Percentiles rank a stretch among this genome's conserved stretches.
Evolutionary conservation across 495 filamentous ascomycete genomes (phyloP).

Genomic region (Xylaria acuta): DNA sequence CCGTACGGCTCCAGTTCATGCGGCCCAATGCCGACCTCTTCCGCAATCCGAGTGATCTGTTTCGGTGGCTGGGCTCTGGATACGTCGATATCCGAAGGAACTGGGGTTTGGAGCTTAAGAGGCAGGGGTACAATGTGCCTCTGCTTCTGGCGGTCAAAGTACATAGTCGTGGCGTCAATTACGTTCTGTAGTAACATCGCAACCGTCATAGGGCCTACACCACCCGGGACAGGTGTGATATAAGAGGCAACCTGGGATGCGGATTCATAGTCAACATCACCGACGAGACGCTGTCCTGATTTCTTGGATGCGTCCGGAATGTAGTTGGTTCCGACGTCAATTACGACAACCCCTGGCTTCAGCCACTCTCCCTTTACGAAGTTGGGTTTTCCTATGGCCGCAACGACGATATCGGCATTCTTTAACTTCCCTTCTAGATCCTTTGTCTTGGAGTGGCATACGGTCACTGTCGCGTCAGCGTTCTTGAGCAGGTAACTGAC

Average conservation of each 20-base stretch:
- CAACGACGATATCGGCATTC: constrained; percentile 86
- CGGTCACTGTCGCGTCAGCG: constrained; percentile 93
- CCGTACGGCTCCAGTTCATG: constrained; percentile 95
- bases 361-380: constrained; percentile 95
- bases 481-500: constrained; percentile 95
- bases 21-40: constrained; percentile 83
- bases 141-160: constrained; percentile 81
- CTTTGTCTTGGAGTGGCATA: constrained; percentile 89
- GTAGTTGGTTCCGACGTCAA: constrained; percentile 98
- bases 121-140: constrained; percentile 79
- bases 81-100: constrained; percentile 93
- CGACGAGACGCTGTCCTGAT: constrained; percentile 90
- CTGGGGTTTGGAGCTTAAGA: constrained; percentile 73
- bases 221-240: constrained; percentile 96
- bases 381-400: constrained; percentile 84
- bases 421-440: constrained; percentile 76
- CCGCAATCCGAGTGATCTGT: constrained; percentile 79
- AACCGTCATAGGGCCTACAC: constrained; percentile 98
- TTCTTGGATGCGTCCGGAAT: constrained; percentile 93
- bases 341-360: constrained; percentile 91
- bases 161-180: constrained; percentile 77
- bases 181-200: constrained; percentile 97
- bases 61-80: constrained; percentile 91
- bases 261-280: constrained; percentile 92
- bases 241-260: constrained; percentile 87